Percentiles rank a stretch among this genome's conserved stretches.
These are phyloP conservation scores for Magnusiomyces sp. DNA, from an alignment of 1,139 yeast species.

Conservation along the genomic window DNA sequence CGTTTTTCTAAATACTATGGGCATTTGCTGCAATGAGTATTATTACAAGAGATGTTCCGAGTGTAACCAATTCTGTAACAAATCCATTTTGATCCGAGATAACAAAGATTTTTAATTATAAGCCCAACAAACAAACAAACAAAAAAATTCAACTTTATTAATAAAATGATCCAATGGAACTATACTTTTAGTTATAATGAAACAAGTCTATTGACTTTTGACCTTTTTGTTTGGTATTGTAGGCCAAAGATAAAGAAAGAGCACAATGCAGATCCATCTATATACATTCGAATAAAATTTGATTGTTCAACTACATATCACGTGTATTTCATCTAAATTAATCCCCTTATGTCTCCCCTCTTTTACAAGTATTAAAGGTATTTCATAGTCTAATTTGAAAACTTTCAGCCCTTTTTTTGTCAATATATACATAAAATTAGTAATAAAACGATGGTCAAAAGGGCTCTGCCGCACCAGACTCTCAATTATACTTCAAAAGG, in stretches of 20 bases:
- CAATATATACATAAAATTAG: no score
- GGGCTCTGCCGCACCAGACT: background rate
- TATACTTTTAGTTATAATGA: no score
- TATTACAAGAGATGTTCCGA: background rate
- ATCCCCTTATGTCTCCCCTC: background rate
- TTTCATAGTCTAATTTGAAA: background rate
- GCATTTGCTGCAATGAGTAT: background rate
- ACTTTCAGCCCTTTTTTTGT: background rate
- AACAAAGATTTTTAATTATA: background rate
- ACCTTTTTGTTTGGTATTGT: no score
- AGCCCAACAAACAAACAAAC: no score
- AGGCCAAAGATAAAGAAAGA: no score
- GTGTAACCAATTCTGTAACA: background rate
- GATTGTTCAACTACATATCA: no score
- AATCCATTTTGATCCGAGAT: background rate
- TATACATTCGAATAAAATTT: no score
- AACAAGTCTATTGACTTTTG: no score
- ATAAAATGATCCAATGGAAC: no score
- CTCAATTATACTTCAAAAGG: slow-evolving; percentile 1
- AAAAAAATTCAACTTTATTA: no score
- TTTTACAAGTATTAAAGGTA: background rate
- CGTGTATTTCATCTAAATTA: background rate
- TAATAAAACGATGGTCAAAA: background rate
- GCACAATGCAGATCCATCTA: no score
- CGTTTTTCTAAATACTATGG: background rate